Percentiles rank a stretch among this genome's conserved stretches.
Evolutionary conservation across 495 filamentous ascomycete species (phyloP).

Genomic region (Tuber umbilicatum): DNA sequence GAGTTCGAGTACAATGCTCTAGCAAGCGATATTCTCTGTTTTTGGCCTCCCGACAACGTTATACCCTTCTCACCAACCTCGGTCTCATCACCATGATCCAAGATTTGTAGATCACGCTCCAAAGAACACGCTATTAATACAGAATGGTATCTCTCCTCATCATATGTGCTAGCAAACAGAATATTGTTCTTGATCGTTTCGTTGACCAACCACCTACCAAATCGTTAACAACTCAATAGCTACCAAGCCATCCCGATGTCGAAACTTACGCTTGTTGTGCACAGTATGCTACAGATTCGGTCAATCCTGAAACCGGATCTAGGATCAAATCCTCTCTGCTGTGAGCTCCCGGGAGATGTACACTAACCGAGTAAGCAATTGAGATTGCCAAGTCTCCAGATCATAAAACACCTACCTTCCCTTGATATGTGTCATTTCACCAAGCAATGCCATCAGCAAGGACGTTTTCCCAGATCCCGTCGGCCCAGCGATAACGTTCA

Average conservation of each 20-base stretch:
- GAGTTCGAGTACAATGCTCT: slow-evolving; percentile 90
- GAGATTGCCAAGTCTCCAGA: neutral
- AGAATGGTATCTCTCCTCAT: slow-evolving; percentile 76
- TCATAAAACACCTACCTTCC: slow-evolving; percentile 48
- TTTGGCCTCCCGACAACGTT: slow-evolving; percentile 92
- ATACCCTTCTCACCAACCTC: slow-evolving; percentile 97
- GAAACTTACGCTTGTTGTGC: slow-evolving; percentile 68
- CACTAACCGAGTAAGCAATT: slow-evolving; percentile 32
- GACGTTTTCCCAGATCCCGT: slow-evolving; percentile 95
- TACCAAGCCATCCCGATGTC: neutral
- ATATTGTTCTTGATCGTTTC: slow-evolving; percentile 96
- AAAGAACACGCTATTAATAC: slow-evolving; percentile 90
- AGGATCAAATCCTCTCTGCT: slow-evolving; percentile 75
- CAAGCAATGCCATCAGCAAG: slow-evolving; percentile 88
- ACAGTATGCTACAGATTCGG: slow-evolving; percentile 91
- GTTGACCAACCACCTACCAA: slow-evolving; percentile 73
- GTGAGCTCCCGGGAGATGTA: slow-evolving; percentile 73
- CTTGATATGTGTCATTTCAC: slow-evolving; percentile 85
- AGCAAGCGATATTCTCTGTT: slow-evolving; percentile 93
- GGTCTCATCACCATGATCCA: slow-evolving; percentile 88
- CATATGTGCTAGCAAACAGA: slow-evolving; percentile 74
- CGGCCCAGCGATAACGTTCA: slow-evolving; percentile 87
- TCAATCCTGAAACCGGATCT: slow-evolving; percentile 77
- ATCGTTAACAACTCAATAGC: neutral
- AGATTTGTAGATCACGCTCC: slow-evolving; percentile 82